Base-by-base conservation (phyloP, 768 basidiomycete genomes). In the Lactarius quietus region DNA sequence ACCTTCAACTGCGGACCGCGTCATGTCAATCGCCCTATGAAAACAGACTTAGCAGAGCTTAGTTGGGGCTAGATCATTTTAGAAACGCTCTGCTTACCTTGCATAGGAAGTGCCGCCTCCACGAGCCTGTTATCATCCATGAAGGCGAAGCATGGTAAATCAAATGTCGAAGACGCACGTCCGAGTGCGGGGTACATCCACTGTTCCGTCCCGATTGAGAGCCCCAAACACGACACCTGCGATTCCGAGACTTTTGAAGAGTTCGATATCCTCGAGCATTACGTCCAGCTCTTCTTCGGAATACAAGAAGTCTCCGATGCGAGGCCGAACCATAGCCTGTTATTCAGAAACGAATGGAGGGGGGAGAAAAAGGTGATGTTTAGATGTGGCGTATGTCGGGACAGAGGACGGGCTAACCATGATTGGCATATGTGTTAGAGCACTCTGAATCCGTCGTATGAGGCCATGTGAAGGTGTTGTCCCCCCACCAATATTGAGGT, bases 381-480 rank as follows among this genome's bases (percentile, higher is more conserved):
- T 15, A 38, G 55, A 18, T 1, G 36, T 12, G 54, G 39, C 14
- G n/a, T 38, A 31, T 48, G 23, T 10, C 12, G 23, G 23, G 23
- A 23, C 5, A 6, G 39, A 26, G 64, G 20, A 45, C 29, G 57
- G 75, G 66, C 72, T 5, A 57, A 87, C 92, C 90, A 94, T 92
- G 63, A 90, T 79, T 0, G 88, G 85, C 9, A 84, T 70, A 48
- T 80, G 75, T 6, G 81, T 79, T 18, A 82, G 76, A 3, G 75
- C 79, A 35, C 76, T 78, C 64, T 81, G 80, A 51, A 93, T 82
- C 3, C 80, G 75, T 69, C 76, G 85, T 41, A 92, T 76, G 38
- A 93, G 80, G 0, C 92, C 93, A n/a, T 89, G 68, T 65, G 84
- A 89, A 6, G 93, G 92, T 0, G 93, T 94, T 20, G 86, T 89